Evolutionary conservation across 805 yeast genomes (phyloP).

Genomic region (Hanseniaspora taiwanica): DNA sequence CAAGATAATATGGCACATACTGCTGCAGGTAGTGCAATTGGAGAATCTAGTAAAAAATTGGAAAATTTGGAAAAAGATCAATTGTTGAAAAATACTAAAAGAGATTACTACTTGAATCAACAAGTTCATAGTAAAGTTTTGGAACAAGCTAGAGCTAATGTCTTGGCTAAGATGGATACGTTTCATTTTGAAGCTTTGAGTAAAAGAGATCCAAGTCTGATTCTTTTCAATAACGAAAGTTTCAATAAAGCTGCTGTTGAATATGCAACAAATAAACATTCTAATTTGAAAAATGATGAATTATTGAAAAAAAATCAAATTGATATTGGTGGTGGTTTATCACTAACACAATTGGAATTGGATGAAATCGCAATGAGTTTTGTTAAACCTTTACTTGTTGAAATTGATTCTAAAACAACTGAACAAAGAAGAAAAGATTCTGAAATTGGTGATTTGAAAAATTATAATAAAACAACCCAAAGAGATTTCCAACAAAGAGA

Average conservation of each 20-base stretch:
- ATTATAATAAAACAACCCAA: conserved; percentile 27
- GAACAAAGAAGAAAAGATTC: conserved; percentile 51
- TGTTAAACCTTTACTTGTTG: conserved; percentile 72
- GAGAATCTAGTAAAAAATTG: not conserved
- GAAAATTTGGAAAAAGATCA: not conserved
- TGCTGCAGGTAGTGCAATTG: not conserved
- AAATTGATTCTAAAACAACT: conserved; percentile 55
- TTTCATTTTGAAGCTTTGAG: not conserved
- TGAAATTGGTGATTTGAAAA: conserved; percentile 25
- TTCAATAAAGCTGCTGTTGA: conserved; percentile 35
- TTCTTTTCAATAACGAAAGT: conserved; percentile 19
- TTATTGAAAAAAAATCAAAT: conserved; percentile 27
- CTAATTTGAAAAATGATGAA: conserved; percentile 30
- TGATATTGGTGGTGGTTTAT: conserved; percentile 77
- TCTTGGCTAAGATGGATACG: conserved; percentile 19
- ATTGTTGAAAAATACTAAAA: not conserved
- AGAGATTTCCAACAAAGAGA: conserved; percentile 30
- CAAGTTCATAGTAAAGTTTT: not conserved
- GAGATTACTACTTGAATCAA: not conserved
- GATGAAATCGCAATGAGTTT: conserved; percentile 65
- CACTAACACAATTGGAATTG: conserved; percentile 61
- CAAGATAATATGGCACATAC: conserved; percentile 2
- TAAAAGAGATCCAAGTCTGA: conserved; percentile 1
- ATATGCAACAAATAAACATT: conserved; percentile 30
- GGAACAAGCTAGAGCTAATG: conserved; percentile 10